Conservation (phyloP, 768 basidiomycete species). For the Cubamyces sp. region DNA sequence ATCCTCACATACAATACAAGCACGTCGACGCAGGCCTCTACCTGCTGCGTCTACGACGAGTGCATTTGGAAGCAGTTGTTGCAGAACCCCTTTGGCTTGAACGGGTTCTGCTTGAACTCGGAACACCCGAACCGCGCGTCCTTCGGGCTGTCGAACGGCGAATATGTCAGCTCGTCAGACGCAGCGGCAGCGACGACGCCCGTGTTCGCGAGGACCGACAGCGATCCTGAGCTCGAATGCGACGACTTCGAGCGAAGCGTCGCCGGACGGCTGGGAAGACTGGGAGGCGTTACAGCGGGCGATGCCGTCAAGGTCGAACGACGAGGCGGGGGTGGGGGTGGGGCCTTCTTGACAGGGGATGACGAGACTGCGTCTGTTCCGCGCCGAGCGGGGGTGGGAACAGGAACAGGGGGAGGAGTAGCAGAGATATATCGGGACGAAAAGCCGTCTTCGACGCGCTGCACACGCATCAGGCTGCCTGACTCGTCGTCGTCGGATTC, state of each 20-base stretch:
- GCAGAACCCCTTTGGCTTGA: conserved; percentile 67
- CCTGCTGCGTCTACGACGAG: too few species aligned
- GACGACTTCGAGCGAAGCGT: conserved; percentile 26
- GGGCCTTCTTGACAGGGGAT: conserved; percentile 30
- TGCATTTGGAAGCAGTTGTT: conserved; percentile 68
- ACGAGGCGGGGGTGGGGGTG: conserved; percentile 37
- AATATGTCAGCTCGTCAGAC: conserved; percentile 36
- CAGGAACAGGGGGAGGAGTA: conserved; percentile 2
- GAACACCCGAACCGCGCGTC: conserved; percentile 50
- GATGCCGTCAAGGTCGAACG: conserved; percentile 27
- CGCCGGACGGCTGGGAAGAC: conserved; percentile 27
- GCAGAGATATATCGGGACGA: conserved; percentile 14
- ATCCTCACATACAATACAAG: not conserved
- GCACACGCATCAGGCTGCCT: conserved; percentile 26
- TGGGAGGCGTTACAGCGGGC: conserved; percentile 14
- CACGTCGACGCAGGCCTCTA: not conserved
- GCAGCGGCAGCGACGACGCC: conserved; percentile 23
- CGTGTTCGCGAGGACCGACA: conserved; percentile 44
- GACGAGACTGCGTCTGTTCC: conserved; percentile 17
- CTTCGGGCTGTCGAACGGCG: conserved; percentile 68
- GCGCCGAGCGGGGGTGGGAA: conserved; percentile 12
- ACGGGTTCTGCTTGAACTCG: conserved; percentile 68
- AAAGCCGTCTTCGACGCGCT: conserved; percentile 24
- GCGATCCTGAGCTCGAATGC: conserved; percentile 39
- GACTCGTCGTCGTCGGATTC: conserved; percentile 50